phyloP scores from a whole-genome alignment of 106 monocot species.

The Apostasia ramifera region DNA sequence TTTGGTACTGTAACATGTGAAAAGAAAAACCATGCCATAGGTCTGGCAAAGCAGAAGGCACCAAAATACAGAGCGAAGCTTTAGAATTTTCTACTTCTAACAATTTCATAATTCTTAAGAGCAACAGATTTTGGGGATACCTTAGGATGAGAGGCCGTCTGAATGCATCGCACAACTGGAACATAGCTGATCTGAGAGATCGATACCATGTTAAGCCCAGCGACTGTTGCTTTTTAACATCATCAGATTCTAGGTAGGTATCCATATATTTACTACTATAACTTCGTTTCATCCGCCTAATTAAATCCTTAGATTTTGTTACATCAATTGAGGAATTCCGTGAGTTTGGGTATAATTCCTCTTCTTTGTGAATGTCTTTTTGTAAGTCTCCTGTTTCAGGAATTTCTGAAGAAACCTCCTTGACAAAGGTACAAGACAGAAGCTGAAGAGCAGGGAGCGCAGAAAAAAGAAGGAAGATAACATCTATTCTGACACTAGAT shows the following conservation, averaged over 20 bases:
- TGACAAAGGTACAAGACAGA: conserved; percentile 47
- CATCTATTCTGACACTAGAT: conserved; percentile 35
- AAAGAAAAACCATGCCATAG: conserved; percentile 87
- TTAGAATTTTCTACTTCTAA: conserved; percentile 3
- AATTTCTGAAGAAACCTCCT: conserved; percentile 29
- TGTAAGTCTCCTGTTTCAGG: conserved; percentile 6
- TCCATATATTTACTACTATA: conserved; percentile 16
- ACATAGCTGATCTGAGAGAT: conserved; percentile 43
- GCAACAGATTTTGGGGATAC: conserved; percentile 18
- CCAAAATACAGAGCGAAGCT: neutral
- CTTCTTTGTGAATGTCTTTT: conserved; percentile 4
- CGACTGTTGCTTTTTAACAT: conserved; percentile 14
- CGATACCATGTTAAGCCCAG: conserved; percentile 11
- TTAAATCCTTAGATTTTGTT: conserved; percentile 14
- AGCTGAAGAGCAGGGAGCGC: conserved; percentile 56
- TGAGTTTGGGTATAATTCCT: conserved; percentile 5
- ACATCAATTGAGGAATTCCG: conserved; percentile 5
- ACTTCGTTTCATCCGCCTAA: conserved; percentile 23
- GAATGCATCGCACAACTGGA: conserved; percentile 43
- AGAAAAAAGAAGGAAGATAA: conserved; percentile 66
- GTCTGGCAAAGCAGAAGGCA: conserved; percentile 30
- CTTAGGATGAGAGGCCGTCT: conserved; percentile 57
- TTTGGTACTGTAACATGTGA: conserved; percentile 65
- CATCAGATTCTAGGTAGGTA: conserved; percentile 8
- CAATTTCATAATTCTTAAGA: neutral